A percentile compares a stretch with the other conserved stretches of the same genome.
phyloP scores from a whole-genome alignment of 2,329 filamentous ascomycete species.

The Gaeumannomyces sp. region DNA sequence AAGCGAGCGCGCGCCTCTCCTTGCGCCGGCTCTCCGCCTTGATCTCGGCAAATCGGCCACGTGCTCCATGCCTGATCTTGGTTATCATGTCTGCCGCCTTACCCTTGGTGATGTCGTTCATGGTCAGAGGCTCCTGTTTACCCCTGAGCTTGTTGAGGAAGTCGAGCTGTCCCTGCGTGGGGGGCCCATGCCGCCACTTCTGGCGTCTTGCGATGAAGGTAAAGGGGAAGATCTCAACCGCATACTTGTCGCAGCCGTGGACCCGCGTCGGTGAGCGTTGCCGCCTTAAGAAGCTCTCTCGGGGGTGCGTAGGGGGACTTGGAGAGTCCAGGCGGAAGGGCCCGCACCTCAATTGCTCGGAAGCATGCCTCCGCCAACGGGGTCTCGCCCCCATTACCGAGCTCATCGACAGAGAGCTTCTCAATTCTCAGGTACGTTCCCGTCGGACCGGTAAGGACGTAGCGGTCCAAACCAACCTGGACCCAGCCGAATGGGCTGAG shows the following conservation, averaged over 20 bases:
- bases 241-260: constrained; percentile 79
- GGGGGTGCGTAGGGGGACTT: constrained; percentile 63
- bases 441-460: constrained; percentile 60
- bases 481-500: constrained; percentile 81
- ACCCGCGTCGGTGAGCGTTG: constrained; percentile 70
- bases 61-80: constrained; percentile 78
- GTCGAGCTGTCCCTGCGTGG: constrained; percentile 59
- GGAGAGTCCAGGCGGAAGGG: constrained; percentile 33
- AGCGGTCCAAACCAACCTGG: constrained; percentile 61
- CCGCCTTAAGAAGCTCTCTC: constrained; percentile 57
- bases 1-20: constrained; percentile 26
- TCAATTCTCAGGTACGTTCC: constrained; percentile 57
- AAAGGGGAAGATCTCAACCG: constrained; percentile 57
- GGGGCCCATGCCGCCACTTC: constrained; percentile 62
- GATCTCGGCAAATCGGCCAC: constrained; percentile 51
- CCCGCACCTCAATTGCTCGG: constrained; percentile 42
- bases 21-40: constrained; percentile 46
- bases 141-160: constrained; percentile 62
- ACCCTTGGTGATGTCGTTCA: constrained; percentile 64
- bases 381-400: constrained; percentile 21
- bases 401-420: constrained; percentile 16
- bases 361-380: constrained; percentile 27
- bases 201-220: constrained; percentile 60
- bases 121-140: constrained; percentile 46
- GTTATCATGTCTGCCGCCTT: constrained; percentile 87